Percentiles rank a stretch among this genome's conserved stretches.
phyloP scores from a whole-genome alignment of 129 eudicot species.

The Calendula officinalis region DNA sequence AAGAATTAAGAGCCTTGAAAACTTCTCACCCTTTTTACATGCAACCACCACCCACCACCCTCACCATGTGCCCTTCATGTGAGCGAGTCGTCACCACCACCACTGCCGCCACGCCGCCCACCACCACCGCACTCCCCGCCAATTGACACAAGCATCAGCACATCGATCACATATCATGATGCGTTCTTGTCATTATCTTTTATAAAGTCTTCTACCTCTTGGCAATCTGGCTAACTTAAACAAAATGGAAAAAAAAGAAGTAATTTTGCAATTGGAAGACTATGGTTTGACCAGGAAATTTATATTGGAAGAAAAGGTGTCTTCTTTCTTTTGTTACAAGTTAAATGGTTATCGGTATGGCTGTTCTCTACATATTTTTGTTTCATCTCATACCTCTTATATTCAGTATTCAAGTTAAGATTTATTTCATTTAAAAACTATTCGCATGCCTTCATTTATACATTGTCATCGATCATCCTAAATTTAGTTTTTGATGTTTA shows the following conservation, averaged over 20 bases:
- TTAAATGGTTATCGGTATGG: constrained; percentile 16
- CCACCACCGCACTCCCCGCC: constrained; percentile 4
- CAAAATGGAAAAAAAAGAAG: background rate
- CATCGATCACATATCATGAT: background rate
- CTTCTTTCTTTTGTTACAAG: constrained; percentile 10
- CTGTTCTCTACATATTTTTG: background rate
- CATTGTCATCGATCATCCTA: too few species aligned
- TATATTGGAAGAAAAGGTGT: constrained; percentile 14
- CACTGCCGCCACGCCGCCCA: constrained; percentile 41
- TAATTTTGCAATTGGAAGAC: constrained; percentile 24
- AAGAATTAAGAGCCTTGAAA: constrained; percentile 82
- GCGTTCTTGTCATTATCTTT: constrained; percentile 14
- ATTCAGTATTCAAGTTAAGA: background rate
- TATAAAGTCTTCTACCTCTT: constrained; percentile 11
- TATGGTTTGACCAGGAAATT: constrained; percentile 24
- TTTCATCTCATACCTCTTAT: constrained; percentile 4
- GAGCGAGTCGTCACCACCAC: constrained; percentile 72
- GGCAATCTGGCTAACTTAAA: constrained; percentile 6
- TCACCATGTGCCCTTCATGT: constrained; percentile 96
- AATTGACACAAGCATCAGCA: constrained; percentile 1
- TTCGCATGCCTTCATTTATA: too few species aligned
- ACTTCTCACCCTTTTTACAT: constrained; percentile 87
- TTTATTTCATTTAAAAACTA: too few species aligned
- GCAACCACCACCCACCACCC: constrained; percentile 95
- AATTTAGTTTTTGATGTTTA: too few species aligned